Base-by-base conservation (phyloP, 2,329 filamentous ascomycete species). In the Aspergillus oerlinghausenensis region DNA sequence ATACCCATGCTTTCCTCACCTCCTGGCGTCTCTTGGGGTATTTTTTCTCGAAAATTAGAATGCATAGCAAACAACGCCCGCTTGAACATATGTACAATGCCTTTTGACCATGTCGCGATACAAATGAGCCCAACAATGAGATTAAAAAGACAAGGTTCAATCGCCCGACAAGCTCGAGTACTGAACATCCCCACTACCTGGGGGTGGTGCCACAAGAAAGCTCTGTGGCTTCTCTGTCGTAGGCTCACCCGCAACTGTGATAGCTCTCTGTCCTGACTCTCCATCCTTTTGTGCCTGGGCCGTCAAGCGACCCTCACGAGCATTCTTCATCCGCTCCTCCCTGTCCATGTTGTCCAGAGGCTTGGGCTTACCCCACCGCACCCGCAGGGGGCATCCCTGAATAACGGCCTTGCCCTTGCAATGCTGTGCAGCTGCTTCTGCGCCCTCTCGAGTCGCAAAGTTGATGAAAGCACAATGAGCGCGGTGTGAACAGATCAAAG, bases 401-500 rank as follows among this genome's bases (percentile, higher is more conserved):
- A 99, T 90, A 6, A 97, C 85, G 0, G 92, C 91, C 60, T 88
- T 89, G 5, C 95, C 94, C 72, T 96, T 88, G 65, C 91, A 93
- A 21, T 89, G 85, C 35, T 85, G 85, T 0, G 94, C 90, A 0
- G 95, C 95, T 57, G 83, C 86, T 75, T 99, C 94, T 0, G 95
- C 94, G 1, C 84, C 88, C 60, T 90, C 86, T 56, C 94, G 84
- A 3, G 88, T 90, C 65, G 92, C 86, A 72, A 91, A 99, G 76
- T 99, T 99, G 76, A 99, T 81, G 70, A 97, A 99, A 1, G 94
- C 94, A 73, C 92, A 97, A 70, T 97, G 94, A 17, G 93, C 93
- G 79, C 96, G 92, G 77, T 99, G 94, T 6, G 92, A 97, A 75
- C 94, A 97, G 40, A 99, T 88, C 17, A 99, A 78, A 26, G 92